Base-by-base conservation (phyloP, 495 filamentous ascomycete species). In the Hypoxylon rickii region DNA sequence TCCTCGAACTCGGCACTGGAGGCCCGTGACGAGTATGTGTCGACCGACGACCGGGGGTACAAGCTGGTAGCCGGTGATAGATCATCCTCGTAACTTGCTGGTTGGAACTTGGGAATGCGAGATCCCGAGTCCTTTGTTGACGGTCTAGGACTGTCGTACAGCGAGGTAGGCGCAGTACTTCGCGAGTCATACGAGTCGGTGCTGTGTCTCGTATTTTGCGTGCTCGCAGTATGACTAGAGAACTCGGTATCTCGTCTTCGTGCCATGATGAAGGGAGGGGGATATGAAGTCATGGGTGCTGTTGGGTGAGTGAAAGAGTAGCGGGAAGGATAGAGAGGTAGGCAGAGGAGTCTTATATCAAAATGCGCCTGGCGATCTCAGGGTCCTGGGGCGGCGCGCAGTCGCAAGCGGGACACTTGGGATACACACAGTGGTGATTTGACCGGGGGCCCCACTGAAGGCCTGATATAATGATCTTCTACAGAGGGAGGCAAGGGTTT, bases 11-110 rank as follows among this genome's bases (percentile, higher is more conserved):
- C 85, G 39, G 85, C 82, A 13, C 76, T 75, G 3, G 89, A 90
- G 12, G 79, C 75, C 21, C 79, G 78, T 7, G 92, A 96, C 57
- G 85, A 85, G 65, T 91, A 93, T 1, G 90, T 95, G 50, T 91
- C 88, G 45, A 82, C 79, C 1, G 90, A 93, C 33, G 83, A 81
- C 31, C 81, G 80, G 19, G 85, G 79, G 33, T 79, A 79, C 57
- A 74, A 65, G 37, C 69, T 81, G 12, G 72, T 76, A 31, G 60
- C 56, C n/a, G 73, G 77, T 34, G 73, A 81, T 53, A 73, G 63
- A 40, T 81, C 75, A 52, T 77, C 71, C 12, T 73, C 65, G 50
- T 76, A 71, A 45, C 73, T 74, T 29, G 66, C 45, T 16, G 67
- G 53, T 33, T 78, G 70, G 33, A 69, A 60, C 18, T 53, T 71